A percentile compares a stretch with the other conserved stretches of the same genome.
Evolutionary conservation across 2,329 filamentous ascomycete genomes (phyloP).

Genomic region (Geosmithia morbida): DNA sequence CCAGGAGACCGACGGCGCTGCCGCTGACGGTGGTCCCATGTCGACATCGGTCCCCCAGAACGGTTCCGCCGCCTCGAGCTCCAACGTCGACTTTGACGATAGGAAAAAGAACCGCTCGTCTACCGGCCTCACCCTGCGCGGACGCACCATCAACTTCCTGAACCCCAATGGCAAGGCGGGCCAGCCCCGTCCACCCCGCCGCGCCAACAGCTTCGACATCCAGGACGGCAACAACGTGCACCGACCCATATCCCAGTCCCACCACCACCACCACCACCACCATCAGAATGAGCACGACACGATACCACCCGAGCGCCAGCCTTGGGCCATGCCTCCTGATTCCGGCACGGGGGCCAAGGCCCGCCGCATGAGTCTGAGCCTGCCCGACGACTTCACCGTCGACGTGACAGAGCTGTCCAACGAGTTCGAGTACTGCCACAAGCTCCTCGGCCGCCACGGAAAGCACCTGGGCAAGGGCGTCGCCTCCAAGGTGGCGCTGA

Average conservation of each 20-base stretch:
- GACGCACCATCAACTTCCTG: slow-evolving; percentile 31
- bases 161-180: slow-evolving; percentile 12
- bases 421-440: slow-evolving; percentile 57
- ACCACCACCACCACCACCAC: slow-evolving; percentile 10
- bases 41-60: slow-evolving; percentile 4
- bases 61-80: slow-evolving; percentile 20
- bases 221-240: slow-evolving; percentile 12
- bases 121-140: slow-evolving; percentile 34
- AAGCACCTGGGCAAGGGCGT: slow-evolving; percentile 71
- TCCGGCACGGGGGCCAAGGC: slow-evolving; percentile 65
- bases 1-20: slow-evolving; percentile 5
- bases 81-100: slow-evolving; percentile 23
- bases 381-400: slow-evolving; percentile 62
- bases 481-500: slow-evolving; percentile 69
- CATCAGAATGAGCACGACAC: slow-evolving; percentile 10
- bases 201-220: slow-evolving; percentile 36
- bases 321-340: slow-evolving; percentile 49
- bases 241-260: slow-evolving; percentile 5
- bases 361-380: slow-evolving; percentile 58
- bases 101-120: slow-evolving; percentile 34
- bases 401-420: slow-evolving; percentile 53
- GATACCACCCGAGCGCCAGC: slow-evolving; percentile 26
- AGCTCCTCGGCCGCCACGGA: slow-evolving; percentile 56
- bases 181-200: slow-evolving; percentile 10
- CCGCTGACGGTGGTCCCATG: slow-evolving; percentile 6